A percentile compares a stretch with the other conserved stretches of the same genome.
phyloP scores from a whole-genome alignment of 2,329 filamentous ascomycete species.

The Ceratocystis colombiana region DNA sequence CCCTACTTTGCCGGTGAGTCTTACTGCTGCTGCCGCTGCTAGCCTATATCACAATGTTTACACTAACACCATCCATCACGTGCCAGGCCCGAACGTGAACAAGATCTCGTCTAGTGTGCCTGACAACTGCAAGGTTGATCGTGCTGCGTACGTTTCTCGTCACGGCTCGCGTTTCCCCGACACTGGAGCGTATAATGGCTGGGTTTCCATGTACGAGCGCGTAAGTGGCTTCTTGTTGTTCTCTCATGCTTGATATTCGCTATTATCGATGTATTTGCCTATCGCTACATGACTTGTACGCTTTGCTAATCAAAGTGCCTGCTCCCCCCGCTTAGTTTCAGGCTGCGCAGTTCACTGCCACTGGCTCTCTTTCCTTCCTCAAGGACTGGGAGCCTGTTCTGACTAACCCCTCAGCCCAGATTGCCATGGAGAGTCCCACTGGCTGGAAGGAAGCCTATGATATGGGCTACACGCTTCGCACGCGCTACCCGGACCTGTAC shows the following conservation, averaged over 20 bases:
- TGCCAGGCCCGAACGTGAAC: conserved; percentile 45
- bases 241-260: not conserved
- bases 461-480: conserved; percentile 44
- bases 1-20: conserved; percentile 42
- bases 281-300: not conserved
- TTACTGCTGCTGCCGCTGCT: too few species aligned
- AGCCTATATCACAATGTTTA: not conserved
- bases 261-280: too few species aligned
- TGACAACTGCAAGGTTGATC: conserved; percentile 47
- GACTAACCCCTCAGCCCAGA: conserved; percentile 44
- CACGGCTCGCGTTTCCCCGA: conserved; percentile 57
- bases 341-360: conserved; percentile 43
- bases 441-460: conserved; percentile 53
- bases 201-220: conserved; percentile 41
- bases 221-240: conserved; percentile 30
- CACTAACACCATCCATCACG: not conserved
- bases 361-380: conserved; percentile 46
- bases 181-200: conserved; percentile 47
- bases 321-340: conserved; percentile 39
- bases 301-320: not conserved
- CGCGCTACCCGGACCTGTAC: conserved; percentile 43
- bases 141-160: conserved; percentile 49
- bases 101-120: conserved; percentile 46
- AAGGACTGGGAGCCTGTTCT: conserved; percentile 49
- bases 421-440: conserved; percentile 49